phyloP scores from a whole-genome alignment of 805 yeast species.

The Cyberlindnera galapagoensis region DNA sequence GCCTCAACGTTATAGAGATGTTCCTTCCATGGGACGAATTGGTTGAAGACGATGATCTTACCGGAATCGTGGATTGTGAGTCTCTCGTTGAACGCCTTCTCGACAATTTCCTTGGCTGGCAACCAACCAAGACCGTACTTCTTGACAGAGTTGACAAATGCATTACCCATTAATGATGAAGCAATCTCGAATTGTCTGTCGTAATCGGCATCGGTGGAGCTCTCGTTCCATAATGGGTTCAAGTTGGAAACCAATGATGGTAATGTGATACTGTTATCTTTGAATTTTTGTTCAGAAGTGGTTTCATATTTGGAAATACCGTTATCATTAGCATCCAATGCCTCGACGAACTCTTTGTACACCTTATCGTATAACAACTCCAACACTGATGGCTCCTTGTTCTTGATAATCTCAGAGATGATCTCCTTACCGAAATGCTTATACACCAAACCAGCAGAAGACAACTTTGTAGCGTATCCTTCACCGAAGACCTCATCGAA shows the following conservation, averaged over 20 bases:
- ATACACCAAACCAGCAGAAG: conserved; percentile 91
- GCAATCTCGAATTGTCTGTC: conserved; percentile 68
- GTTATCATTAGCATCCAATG: conserved; percentile 93
- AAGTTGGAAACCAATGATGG: conserved; percentile 73
- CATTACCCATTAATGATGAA: conserved; percentile 74
- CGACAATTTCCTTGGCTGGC: conserved; percentile 79
- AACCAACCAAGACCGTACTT: conserved; percentile 83
- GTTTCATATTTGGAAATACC: conserved; percentile 71
- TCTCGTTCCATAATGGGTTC: conserved; percentile 82
- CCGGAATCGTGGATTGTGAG: conserved; percentile 60
- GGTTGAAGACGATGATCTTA: conserved; percentile 63
- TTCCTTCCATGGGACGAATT: conserved; percentile 92
- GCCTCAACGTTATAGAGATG: conserved; percentile 74
- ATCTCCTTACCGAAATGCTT: conserved; percentile 78
- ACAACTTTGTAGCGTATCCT: conserved; percentile 66
- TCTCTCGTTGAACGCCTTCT: conserved; percentile 57
- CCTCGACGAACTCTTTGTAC: conserved; percentile 84
- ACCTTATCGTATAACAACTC: conserved; percentile 66
- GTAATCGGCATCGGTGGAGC: conserved; percentile 55
- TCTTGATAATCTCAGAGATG: conserved; percentile 44
- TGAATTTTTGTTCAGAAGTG: conserved; percentile 51
- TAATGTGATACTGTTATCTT: conserved; percentile 65
- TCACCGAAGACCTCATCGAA: conserved; percentile 63
- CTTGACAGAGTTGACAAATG: conserved; percentile 60
- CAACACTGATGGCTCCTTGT: conserved; percentile 35